These are phyloP conservation scores for Helianthus tuberosus DNA, from an alignment of 129 eudicot genomes.

Conservation along the genomic window DNA sequence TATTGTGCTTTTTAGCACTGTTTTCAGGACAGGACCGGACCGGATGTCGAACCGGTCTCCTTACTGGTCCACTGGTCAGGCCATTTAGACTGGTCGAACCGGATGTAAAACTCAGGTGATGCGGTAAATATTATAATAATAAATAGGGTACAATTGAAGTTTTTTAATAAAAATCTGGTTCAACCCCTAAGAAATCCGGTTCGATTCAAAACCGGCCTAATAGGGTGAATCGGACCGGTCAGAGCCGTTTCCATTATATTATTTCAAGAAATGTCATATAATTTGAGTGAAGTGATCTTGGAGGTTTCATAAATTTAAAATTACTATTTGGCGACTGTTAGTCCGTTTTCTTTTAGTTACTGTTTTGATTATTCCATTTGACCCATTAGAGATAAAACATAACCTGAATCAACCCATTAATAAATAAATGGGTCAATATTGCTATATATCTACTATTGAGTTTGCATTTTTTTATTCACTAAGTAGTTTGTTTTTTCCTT, in stretches of 20 bases:
- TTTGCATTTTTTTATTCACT: slow-evolving; percentile 7
- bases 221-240: too few relatives aligned
- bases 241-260: too few relatives aligned
- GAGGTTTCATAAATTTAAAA: background rate
- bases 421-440: background rate
- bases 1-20: background rate
- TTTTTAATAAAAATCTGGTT: too few relatives aligned
- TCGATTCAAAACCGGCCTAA: too few relatives aligned
- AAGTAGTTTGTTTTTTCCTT: slow-evolving; percentile 14
- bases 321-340: background rate
- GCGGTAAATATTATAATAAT: too few relatives aligned
- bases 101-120: too few relatives aligned
- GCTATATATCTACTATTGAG: background rate
- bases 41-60: too few relatives aligned
- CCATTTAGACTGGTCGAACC: too few relatives aligned
- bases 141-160: too few relatives aligned
- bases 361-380: background rate
- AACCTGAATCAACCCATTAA: background rate
- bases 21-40: too few relatives aligned
- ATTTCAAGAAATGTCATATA: background rate
- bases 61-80: too few relatives aligned
- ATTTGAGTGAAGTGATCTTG: background rate
- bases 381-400: background rate
- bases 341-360: background rate
- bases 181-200: too few relatives aligned